These are phyloP conservation scores for Vinca minor DNA, from an alignment of 257 asterid species.

Conservation along the genomic window DNA sequence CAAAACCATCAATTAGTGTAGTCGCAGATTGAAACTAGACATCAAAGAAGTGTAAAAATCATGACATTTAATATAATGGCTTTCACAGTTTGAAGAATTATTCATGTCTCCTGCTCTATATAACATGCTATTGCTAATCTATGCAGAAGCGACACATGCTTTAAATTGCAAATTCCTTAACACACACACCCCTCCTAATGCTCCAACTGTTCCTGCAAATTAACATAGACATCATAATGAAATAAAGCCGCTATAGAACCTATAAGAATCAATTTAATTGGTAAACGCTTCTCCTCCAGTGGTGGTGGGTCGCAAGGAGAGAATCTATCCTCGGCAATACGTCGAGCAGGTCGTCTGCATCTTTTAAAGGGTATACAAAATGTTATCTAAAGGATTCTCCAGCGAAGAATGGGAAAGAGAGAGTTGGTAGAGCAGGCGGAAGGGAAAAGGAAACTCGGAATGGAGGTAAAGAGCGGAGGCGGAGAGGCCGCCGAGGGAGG, in stretches of 20 bases:
- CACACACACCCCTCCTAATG: no score
- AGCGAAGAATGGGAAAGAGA: slow-evolving; percentile 34
- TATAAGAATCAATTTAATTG: slow-evolving; percentile 55
- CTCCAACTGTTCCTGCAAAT: slow-evolving; percentile 76
- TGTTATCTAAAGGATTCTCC: slow-evolving; percentile 34
- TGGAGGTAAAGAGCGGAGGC: slow-evolving; percentile 74
- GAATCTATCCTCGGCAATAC: slow-evolving; percentile 59
- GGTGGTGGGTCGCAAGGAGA: slow-evolving; percentile 18
- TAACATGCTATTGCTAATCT: neutral
- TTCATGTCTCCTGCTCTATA: neutral
- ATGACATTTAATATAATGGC: neutral
- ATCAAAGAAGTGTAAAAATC: slow-evolving; percentile 1
- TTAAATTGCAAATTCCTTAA: no score
- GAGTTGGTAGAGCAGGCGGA: slow-evolving; percentile 72
- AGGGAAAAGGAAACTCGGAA: slow-evolving; percentile 80
- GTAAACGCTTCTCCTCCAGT: slow-evolving; percentile 18
- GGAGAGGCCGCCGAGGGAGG: slow-evolving; percentile 65
- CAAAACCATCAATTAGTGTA: slow-evolving; percentile 2
- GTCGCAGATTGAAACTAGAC: neutral
- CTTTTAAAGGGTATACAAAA: slow-evolving; percentile 53
- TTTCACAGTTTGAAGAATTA: neutral
- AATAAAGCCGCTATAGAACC: slow-evolving; percentile 85
- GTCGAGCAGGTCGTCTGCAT: slow-evolving; percentile 85
- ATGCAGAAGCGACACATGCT: no score
- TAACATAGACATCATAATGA: slow-evolving; percentile 60